Conservation (phyloP, 163 green algal species). For the Picocystis sp. region DNA sequence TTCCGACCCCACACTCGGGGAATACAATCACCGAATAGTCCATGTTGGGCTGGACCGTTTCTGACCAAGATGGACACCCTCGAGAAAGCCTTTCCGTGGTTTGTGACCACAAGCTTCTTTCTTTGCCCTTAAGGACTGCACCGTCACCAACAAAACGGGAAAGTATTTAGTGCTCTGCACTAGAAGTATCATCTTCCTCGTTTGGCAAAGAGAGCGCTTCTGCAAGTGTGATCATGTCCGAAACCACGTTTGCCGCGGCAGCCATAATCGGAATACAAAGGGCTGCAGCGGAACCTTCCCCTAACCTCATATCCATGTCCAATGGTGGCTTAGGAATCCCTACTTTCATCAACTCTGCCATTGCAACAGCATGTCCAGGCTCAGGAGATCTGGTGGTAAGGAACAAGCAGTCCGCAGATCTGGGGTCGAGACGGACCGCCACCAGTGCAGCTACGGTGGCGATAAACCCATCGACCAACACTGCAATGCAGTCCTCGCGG, state of each 20-base stretch:
- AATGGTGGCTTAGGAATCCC: constrained; percentile 10
- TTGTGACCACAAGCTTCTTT: too few species aligned
- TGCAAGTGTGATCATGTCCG: constrained; percentile 22
- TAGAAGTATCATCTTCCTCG: too few species aligned
- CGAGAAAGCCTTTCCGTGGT: too few species aligned
- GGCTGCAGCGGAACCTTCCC: constrained; percentile 29
- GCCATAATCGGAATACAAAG: constrained; percentile 27
- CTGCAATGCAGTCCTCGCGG: constrained; percentile 14
- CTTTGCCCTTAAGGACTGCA: too few species aligned
- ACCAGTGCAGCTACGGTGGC: constrained; percentile 23
- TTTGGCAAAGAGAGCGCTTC: too few species aligned
- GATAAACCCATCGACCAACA: constrained; percentile 34
- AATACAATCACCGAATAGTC: too few species aligned
- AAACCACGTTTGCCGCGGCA: constrained; percentile 21
- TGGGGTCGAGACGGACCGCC: constrained; percentile 14
- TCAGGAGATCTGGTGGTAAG: constrained; percentile 26
- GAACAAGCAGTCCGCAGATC: constrained; percentile 15
- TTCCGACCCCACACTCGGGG: too few species aligned
- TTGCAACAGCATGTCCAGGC: constrained; percentile 10
- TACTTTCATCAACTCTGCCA: constrained; percentile 11
- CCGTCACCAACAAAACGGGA: too few species aligned
- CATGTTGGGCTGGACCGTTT: too few species aligned
- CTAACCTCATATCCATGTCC: constrained; percentile 28
- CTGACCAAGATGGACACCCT: too few species aligned
- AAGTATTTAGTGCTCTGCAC: too few species aligned